These are phyloP conservation scores for Litchi chinensis DNA, from an alignment of 345 rosid genomes.

Conservation along the genomic window DNA sequence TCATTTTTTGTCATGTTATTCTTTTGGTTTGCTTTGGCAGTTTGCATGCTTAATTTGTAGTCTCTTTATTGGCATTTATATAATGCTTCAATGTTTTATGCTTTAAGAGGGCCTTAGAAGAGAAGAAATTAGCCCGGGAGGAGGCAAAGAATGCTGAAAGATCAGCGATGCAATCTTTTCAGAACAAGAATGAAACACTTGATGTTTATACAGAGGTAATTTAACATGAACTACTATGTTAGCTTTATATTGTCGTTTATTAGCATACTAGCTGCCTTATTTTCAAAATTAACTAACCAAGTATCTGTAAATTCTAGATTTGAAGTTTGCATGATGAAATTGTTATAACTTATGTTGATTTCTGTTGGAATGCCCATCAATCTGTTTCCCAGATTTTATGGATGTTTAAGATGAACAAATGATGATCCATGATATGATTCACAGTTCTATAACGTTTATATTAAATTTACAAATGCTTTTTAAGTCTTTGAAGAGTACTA, in stretches of 20 bases:
- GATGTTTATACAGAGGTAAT: slow-evolving; percentile 83
- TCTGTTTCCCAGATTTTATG: neutral
- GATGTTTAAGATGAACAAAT: neutral
- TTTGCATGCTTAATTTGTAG: neutral
- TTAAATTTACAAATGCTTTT: neutral
- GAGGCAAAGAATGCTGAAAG: slow-evolving; percentile 76
- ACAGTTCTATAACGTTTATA: neutral
- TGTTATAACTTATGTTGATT: slow-evolving; percentile 2
- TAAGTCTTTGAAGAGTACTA: neutral
- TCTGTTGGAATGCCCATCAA: neutral
- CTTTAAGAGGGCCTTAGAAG: slow-evolving; percentile 76
- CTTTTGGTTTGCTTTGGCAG: slow-evolving; percentile 5
- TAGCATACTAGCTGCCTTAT: neutral
- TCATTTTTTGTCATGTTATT: neutral
- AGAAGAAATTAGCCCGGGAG: slow-evolving; percentile 64
- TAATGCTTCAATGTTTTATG: neutral
- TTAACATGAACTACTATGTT: slow-evolving; percentile 14
- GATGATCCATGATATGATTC: neutral
- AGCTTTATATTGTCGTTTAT: slow-evolving; percentile 15
- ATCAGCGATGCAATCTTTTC: slow-evolving; percentile 64
- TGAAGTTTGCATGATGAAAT: neutral
- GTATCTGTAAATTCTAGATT: slow-evolving; percentile 1
- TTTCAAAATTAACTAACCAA: neutral
- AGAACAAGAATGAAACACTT: slow-evolving; percentile 62
- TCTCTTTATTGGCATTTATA: neutral